Base-by-base conservation (phyloP, 2,329 filamentous ascomycete species). In the Exophiala viscosa region DNA sequence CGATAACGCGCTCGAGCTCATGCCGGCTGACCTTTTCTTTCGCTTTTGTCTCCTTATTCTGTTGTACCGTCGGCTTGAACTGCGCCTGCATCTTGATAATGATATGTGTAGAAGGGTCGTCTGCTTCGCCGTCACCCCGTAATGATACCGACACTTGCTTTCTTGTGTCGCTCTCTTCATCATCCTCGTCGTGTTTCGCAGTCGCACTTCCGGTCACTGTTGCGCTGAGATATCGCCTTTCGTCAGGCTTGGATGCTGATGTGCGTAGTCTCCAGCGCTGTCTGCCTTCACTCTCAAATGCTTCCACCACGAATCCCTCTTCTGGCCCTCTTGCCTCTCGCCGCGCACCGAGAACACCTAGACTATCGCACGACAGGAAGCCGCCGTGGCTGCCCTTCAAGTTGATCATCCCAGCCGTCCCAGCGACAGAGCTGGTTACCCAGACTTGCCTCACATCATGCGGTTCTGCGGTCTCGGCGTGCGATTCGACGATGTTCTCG, bases 401-500 rank as follows among this genome's bases (percentile, higher is more conserved):
- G 52, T 87, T 87, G 62, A 89, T 86, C 39, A 62, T 54, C 7
- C 60, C 54, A 59, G 95, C 88, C 1, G 87, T 92, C 3, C 92
- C 92, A 0, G 86, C 82, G 10, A 96, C 85, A 60, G 81, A 82
- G 62, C 87, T 95, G 55, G 88, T 90, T 60, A 97, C 83, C 88
- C 92, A 99, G 13, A 99, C 93, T 74, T 96, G 91, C 55, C 92
- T 79, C 55, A 97, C 91, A 69, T 97, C 91, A 70, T 96, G 91
- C 45, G 93, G 93, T 72, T 99, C 93, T 7, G 92, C 90, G 4
- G 84, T 96, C n/a, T 79, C 70, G 2, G 88, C 81, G 66, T 95
- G 87, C 20, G 78, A 84, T 52, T 96, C 91, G 55, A 96, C 81
- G 33, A 96, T 85, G 67, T 97, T 96, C 75, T 95, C 90, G 45